phyloP scores from a whole-genome alignment of 106 monocot genomes.

The Agapanthus africanus region DNA sequence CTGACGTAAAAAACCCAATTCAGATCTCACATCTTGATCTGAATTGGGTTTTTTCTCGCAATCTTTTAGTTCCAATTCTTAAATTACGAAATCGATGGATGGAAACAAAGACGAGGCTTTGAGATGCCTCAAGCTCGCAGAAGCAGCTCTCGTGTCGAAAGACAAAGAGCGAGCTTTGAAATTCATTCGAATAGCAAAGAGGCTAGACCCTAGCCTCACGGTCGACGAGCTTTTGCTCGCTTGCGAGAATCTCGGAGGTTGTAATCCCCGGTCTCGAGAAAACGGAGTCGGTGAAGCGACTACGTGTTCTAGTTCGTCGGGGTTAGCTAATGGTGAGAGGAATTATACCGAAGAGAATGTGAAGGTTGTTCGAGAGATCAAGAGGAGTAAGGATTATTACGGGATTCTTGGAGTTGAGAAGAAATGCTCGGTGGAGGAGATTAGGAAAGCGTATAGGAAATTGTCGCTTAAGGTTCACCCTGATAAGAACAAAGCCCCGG shows the following conservation, averaged over 20 bases:
- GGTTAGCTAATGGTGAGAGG: constrained; percentile 7
- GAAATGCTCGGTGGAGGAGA: constrained; percentile 18
- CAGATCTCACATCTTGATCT: neutral
- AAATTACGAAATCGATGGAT: constrained; percentile 31
- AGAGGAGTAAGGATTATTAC: constrained; percentile 58
- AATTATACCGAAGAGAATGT: constrained; percentile 51
- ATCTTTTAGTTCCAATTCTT: neutral
- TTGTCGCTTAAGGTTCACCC: constrained; percentile 79
- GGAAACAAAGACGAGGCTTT: constrained; percentile 71
- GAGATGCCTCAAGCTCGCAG: constrained; percentile 48
- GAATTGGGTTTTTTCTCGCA: neutral
- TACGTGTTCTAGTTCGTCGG: neutral
- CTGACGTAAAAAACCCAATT: too few species aligned
- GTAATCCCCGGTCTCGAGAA: neutral
- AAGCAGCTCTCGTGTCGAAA: constrained; percentile 44
- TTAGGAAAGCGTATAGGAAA: constrained; percentile 35
- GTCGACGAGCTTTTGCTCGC: constrained; percentile 28
- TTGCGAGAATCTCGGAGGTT: constrained; percentile 18
- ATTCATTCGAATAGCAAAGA: constrained; percentile 55
- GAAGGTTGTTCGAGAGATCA: constrained; percentile 38
- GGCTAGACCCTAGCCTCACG: constrained; percentile 36
- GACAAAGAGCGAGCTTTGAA: constrained; percentile 47
- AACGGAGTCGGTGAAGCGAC: neutral
- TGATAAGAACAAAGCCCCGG: constrained; percentile 87
- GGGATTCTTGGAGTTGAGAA: constrained; percentile 62